Evolutionary conservation across 306 rosid genomes (phyloP).

Genomic region (Glycine soja): DNA sequence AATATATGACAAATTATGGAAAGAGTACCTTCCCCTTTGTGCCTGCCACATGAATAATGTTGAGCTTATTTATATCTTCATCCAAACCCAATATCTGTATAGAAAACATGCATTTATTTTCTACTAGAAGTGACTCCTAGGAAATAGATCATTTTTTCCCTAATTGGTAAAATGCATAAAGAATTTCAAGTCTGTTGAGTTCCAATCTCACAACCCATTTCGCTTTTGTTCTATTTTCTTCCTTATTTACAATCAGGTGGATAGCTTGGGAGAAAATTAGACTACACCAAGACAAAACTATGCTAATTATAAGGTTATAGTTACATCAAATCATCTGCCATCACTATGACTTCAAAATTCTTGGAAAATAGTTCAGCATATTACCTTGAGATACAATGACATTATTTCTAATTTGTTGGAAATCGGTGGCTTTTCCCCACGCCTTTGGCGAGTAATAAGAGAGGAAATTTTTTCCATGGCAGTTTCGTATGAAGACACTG

Average conservation of each 20-base stretch:
- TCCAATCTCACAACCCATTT: conserved; percentile 2
- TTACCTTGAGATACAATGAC: conserved; percentile 72
- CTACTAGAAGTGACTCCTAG: conserved; percentile 33
- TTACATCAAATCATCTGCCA: conserved; percentile 17
- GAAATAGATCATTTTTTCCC: conserved; percentile 24
- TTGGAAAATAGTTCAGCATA: neutral
- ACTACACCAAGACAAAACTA: conserved; percentile 6
- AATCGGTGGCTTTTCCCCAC: conserved; percentile 58
- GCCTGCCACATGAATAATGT: conserved; percentile 84
- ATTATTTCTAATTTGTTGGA: conserved; percentile 60
- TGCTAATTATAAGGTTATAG: conserved; percentile 8
- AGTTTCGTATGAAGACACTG: conserved; percentile 57
- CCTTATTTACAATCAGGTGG: neutral
- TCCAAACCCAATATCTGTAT: conserved; percentile 71
- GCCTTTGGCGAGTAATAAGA: conserved; percentile 65
- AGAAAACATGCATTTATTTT: conserved; percentile 37
- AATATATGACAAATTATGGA: neutral
- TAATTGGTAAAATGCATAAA: conserved; percentile 4
- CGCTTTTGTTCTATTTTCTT: neutral
- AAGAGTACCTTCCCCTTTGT: conserved; percentile 83
- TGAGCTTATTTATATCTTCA: conserved; percentile 64
- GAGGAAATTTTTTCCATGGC: conserved; percentile 85
- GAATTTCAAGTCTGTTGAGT: conserved; percentile 4
- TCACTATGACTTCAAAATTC: neutral
- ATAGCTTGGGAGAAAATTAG: neutral